Conservation (phyloP, 768 basidiomycete genomes). For the Xerocomellus intermedius region DNA sequence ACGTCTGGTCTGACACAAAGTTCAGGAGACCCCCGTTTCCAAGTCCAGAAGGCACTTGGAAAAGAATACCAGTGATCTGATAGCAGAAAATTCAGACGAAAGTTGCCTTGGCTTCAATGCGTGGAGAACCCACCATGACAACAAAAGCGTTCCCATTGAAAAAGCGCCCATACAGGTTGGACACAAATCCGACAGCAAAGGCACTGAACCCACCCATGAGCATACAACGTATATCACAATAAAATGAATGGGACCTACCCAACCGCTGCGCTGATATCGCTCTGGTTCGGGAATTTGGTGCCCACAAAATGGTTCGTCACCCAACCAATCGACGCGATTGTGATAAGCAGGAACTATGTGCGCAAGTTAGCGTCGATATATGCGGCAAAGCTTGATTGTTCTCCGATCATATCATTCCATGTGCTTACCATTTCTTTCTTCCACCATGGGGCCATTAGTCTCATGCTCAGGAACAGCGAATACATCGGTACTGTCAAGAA, state of each 20-base stretch:
- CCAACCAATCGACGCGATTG: conserved; percentile 71
- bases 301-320: conserved; percentile 68
- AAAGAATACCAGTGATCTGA: conserved; percentile 73
- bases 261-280: conserved; percentile 76
- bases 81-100: not conserved
- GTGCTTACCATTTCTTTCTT: conserved; percentile 53
- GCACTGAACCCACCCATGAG: conserved; percentile 41
- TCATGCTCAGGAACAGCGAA: conserved; percentile 62
- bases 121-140: conserved; percentile 57
- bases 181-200: conserved; percentile 76
- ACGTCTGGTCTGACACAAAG: conserved; percentile 56
- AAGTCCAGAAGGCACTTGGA: conserved; percentile 83
- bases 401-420: not conserved
- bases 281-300: conserved; percentile 59
- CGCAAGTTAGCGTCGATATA: not conserved
- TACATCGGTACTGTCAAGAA: conserved; percentile 72
- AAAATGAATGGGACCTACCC: conserved; percentile 41
- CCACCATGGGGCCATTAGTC: conserved; percentile 60
- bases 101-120: not conserved
- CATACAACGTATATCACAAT: not conserved
- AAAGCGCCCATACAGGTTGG: conserved; percentile 75
- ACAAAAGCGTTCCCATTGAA: conserved; percentile 76
- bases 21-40: conserved; percentile 77
- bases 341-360: conserved; percentile 47
- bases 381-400: not conserved